Evolutionary conservation across 768 basidiomycete genomes (phyloP).

Genomic region (Suillus alpinus): DNA sequence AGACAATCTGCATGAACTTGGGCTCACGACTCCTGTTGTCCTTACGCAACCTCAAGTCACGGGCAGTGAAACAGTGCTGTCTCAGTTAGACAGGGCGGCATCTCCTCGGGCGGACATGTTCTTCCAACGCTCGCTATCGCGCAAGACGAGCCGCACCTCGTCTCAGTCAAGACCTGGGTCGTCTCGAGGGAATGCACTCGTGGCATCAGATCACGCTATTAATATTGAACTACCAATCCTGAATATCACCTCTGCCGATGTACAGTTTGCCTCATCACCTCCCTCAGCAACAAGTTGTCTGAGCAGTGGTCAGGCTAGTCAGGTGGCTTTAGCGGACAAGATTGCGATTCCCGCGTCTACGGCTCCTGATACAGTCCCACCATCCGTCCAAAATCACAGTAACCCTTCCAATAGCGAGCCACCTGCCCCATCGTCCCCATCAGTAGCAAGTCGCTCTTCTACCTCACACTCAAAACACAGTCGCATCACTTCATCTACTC

Average conservation of each 20-base stretch:
- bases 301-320: neutral
- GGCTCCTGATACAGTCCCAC: neutral
- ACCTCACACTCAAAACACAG: neutral
- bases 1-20: slow-evolving; percentile 4
- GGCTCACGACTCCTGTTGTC: slow-evolving; percentile 1
- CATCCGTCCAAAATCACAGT: neutral
- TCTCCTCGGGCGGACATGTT: neutral
- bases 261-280: neutral
- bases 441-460: neutral
- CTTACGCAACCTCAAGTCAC: neutral
- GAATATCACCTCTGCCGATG: neutral
- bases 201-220: neutral
- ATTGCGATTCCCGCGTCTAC: too few species aligned
- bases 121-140: neutral
- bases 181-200: neutral
- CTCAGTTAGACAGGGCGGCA: neutral
- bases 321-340: neutral
- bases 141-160: neutral
- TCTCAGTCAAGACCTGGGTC: neutral
- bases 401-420: neutral
- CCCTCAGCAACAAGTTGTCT: neutral
- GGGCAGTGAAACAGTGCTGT: neutral
- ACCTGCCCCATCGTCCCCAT: neutral
- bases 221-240: neutral
- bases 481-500: too few species aligned